Evolutionary conservation across 1,139 yeast genomes (phyloP), one percentile per base, ranked within the genome.

Genomic region (Yamadazyma mexicana): DNA sequence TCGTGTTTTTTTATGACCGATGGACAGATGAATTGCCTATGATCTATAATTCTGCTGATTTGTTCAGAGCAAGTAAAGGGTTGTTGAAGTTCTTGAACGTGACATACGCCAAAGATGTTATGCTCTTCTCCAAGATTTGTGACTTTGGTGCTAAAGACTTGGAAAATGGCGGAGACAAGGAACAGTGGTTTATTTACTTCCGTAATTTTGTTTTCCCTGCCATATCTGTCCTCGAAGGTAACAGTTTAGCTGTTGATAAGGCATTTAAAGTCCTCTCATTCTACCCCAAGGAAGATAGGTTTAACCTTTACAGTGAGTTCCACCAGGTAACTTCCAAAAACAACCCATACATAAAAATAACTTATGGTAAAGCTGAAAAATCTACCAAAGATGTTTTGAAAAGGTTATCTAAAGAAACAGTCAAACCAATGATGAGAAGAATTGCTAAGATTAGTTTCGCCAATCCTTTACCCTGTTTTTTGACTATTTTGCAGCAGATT

Each of bases 351-450:
- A 69, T 88, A 5, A 83, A 83, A 49, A 66, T 82, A 33, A 83
- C 87, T 8, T 79, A 79, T 38, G 77, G 80, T 17, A 76, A 69
- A 43, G 87, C 95, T 0, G 96, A 86, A 56, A 88, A 87, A 54
- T 80, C 84, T 27, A 87, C 96, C 1, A 89, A 85, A 54, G 84
- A 83, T 52, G 76, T 85, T 2, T 66, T 94, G 48, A 91, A 92
- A 55, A 73, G 98, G 39, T 70, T 94, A 14, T 87, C 96, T n/a
- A 86, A 85, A 43, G 92, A 87, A 46, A 91, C 88, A 48, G 84
- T 87, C 2, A 73, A 77, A 28, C 80, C 81, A 17, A 83, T 87
- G 77, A 85, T 87, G 77, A 74, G 95, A 47, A 73, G 81, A 42
- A 67, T 92, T 26, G 86, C 96, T 0, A 83, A 83, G 45, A 70